Evolutionary conservation across 148 eudicot species (phyloP), one percentile per base, ranked within the genome.

Genomic region (Cornus kousa): DNA sequence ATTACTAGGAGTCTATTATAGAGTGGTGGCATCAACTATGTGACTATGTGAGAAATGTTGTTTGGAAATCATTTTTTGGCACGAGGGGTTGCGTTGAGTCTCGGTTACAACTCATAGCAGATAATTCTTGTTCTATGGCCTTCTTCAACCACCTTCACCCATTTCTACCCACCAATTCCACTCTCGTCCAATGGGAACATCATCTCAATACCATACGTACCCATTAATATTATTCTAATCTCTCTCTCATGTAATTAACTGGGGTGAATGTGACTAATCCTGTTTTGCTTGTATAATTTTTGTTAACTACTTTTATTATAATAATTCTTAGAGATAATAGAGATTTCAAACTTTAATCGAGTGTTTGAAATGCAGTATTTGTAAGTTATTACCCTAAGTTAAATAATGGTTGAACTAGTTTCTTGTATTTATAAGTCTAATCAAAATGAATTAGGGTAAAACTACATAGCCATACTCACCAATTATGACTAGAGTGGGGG

Each of bases 101-200:
- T 14, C 2, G 12, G 22, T 28, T 65, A 80, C 80, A 80, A 53
- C 43, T 46, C 14, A 37, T 53, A 40, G 32, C 19, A 4, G 73
- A 79, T 79, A 73, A 62, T 11, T 76, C n/a, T 76, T 66, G 37
- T 73, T 79, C 64, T 73, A 50, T 31, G 35, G 60, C 55, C 67
- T 67, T 65, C 81, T 78, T 85, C 82, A 87, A 87, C 89, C 76
- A 87, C 84, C 84, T 85, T 82, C 89, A 85, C 40, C 89, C 87
- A 82, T 77, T 80, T 80, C 81, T 84, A 80, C 83, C 87, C 82
- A 87, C 85, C 85, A 69, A 84, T 73, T 57, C 48, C n/a, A 67
- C 22, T 24, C 31, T 23, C 16, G 60, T 72, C 81, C 81, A 81
- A 69, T 81, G 67, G 35, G 50, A 70, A 74, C 76, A 53, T 76